Percentiles rank a stretch among this genome's conserved stretches.
Evolutionary conservation across 2,329 filamentous ascomycete genomes (phyloP).

Genomic region (Sporothrix luriei): DNA sequence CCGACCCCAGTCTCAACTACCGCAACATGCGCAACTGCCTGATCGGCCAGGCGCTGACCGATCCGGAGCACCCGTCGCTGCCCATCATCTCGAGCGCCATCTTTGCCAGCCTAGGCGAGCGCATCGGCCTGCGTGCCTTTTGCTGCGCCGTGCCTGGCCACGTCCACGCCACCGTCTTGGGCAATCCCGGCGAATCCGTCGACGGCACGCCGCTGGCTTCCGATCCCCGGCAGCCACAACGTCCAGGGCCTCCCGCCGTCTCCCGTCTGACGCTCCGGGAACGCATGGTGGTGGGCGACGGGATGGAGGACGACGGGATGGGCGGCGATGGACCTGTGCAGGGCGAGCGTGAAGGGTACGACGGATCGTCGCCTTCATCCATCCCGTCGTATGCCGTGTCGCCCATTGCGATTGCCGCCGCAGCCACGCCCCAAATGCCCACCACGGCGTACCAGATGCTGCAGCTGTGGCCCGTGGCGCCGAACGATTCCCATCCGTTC

Average conservation of each 20-base stretch:
- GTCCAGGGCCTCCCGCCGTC: slow-evolving; percentile 3
- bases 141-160: slow-evolving; percentile 84
- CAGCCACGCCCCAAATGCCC: slow-evolving; percentile 2
- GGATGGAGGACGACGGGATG: slow-evolving; percentile 6
- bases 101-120: slow-evolving; percentile 75
- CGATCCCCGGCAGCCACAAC: slow-evolving; percentile 42
- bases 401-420: slow-evolving; percentile 8
- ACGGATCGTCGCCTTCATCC: background rate
- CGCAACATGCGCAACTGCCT: slow-evolving; percentile 84
- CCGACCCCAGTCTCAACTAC: slow-evolving; percentile 67
- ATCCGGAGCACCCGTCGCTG: slow-evolving; percentile 73
- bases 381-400: background rate
- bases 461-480: background rate
- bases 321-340: slow-evolving; percentile 2
- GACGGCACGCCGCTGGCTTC: slow-evolving; percentile 51
- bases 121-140: slow-evolving; percentile 73
- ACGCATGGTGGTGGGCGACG: background rate
- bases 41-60: slow-evolving; percentile 76
- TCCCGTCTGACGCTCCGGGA: slow-evolving; percentile 1
- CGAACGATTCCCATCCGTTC: background rate
- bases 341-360: background rate
- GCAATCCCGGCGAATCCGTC: slow-evolving; percentile 61
- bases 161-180: slow-evolving; percentile 76
- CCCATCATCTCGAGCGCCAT: slow-evolving; percentile 86
- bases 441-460: slow-evolving; percentile 9